Percentiles rank a stretch among this genome's conserved stretches.
Conservation (phyloP, 1,284 basidiomycete genomes). For the Puccinia polysora region DNA sequence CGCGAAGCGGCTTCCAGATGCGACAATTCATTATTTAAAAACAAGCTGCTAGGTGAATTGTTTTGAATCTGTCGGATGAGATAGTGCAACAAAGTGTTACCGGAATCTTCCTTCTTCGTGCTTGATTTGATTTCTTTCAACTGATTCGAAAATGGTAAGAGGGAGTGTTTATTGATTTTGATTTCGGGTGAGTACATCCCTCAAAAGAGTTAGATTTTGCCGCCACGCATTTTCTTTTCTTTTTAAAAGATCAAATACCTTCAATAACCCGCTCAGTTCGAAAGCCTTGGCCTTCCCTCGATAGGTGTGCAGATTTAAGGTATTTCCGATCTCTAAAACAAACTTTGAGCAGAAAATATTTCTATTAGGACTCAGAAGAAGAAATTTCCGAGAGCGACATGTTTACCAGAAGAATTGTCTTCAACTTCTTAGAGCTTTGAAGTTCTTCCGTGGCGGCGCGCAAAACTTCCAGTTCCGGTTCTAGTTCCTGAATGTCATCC, state of each 20-base stretch:
- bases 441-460: constrained; percentile 69
- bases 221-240: too few relatives aligned
- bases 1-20: constrained; percentile 75
- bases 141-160: too few relatives aligned
- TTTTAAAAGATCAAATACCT: too few relatives aligned
- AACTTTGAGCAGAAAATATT: constrained; percentile 56
- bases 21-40: constrained; percentile 74
- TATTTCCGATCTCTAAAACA: constrained; percentile 73
- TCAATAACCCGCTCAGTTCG: constrained; percentile 70
- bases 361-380: too few relatives aligned
- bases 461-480: constrained; percentile 74
- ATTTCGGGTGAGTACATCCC: too few relatives aligned
- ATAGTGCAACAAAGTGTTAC: constrained; percentile 82
- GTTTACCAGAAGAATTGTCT: constrained; percentile 64
- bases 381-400: too few relatives aligned
- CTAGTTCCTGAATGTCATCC: constrained; percentile 73
- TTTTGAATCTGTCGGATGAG: constrained; percentile 69
- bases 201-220: too few relatives aligned
- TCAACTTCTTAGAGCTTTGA: constrained; percentile 66
- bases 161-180: too few relatives aligned
- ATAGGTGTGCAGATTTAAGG: constrained; percentile 73
- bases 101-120: constrained; percentile 61
- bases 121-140: constrained; percentile 65
- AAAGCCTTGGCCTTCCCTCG: constrained; percentile 78
- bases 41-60: constrained; percentile 63